These are phyloP conservation scores for Aspergillus carbonarius DNA, from an alignment of 2,329 filamentous ascomycete species.

Conservation along the genomic window DNA sequence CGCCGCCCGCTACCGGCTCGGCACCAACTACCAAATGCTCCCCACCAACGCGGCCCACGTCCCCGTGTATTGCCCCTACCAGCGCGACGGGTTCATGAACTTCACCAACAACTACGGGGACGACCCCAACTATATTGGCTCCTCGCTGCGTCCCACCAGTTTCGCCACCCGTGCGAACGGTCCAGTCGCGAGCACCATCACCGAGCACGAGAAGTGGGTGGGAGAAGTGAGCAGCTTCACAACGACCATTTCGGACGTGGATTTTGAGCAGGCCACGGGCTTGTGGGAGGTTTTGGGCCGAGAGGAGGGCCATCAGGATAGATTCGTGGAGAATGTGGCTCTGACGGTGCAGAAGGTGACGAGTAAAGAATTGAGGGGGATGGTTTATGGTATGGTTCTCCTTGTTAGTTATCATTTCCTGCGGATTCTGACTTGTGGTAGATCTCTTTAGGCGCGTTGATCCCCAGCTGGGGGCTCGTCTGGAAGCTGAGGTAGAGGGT, in stretches of 20 bases:
- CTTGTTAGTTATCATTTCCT: too few relatives aligned
- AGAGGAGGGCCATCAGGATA: constrained; percentile 35
- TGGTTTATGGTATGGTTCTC: too few relatives aligned
- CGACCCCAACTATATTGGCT: constrained; percentile 55
- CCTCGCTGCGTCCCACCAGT: constrained; percentile 26
- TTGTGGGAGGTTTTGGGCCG: constrained; percentile 34
- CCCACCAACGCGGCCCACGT: constrained; percentile 33
- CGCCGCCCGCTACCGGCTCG: constrained; percentile 43
- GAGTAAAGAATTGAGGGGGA: too few relatives aligned
- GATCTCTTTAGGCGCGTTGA: too few relatives aligned
- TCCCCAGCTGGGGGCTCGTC: too few relatives aligned
- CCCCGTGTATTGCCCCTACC: neutral
- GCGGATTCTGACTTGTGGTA: too few relatives aligned
- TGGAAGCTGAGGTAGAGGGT: too few relatives aligned
- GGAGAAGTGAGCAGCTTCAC: constrained; percentile 24
- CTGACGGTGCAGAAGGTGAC: too few relatives aligned
- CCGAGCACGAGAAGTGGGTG: constrained; percentile 31
- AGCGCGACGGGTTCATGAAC: neutral
- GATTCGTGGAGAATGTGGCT: constrained; percentile 26
- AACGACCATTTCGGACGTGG: constrained; percentile 24
- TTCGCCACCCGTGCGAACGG: neutral
- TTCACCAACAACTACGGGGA: constrained; percentile 6
- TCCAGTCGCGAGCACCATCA: neutral
- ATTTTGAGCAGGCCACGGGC: constrained; percentile 32
- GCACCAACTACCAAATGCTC: constrained; percentile 43